Evolutionary conservation across 2,329 filamentous ascomycete genomes (phyloP).

Genomic region (Colletotrichum plurivorum): DNA sequence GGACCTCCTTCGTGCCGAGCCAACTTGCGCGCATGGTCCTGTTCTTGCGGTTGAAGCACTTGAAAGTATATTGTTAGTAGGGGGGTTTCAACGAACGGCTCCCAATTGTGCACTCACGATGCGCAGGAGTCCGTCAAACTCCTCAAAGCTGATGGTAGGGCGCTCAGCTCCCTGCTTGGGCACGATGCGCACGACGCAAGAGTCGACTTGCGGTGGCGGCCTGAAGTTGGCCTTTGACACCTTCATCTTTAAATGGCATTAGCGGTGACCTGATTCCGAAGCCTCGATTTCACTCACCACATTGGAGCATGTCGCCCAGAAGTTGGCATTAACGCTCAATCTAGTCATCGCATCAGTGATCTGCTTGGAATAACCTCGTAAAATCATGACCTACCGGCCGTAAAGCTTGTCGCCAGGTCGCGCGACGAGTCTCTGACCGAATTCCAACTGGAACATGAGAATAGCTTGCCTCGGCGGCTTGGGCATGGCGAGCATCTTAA

Average conservation of each 20-base stretch:
- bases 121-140: constrained; percentile 92
- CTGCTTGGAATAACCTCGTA: too few relatives aligned
- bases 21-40: constrained; percentile 86
- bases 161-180: constrained; percentile 83
- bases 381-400: constrained; percentile 72
- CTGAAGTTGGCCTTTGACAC: constrained; percentile 80
- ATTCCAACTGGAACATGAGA: constrained; percentile 98
- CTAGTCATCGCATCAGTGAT: constrained; percentile 19
- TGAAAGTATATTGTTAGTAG: not conserved
- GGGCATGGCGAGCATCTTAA: constrained; percentile 86
- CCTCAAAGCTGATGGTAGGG: constrained; percentile 91
- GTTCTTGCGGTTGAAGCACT: constrained; percentile 80
- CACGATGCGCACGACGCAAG: constrained; percentile 89
- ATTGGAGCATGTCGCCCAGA: constrained; percentile 42
- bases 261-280: not conserved
- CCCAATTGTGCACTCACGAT: constrained; percentile 65
- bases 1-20: constrained; percentile 83
- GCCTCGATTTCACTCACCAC: constrained; percentile 20
- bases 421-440: constrained; percentile 90
- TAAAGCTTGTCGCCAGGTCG: constrained; percentile 65
- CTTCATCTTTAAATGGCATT: constrained; percentile 36
- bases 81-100: too few relatives aligned
- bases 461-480: constrained; percentile 87
- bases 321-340: constrained; percentile 42
- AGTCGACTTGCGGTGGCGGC: constrained; percentile 93